A percentile compares a stretch with the other conserved stretches of the same genome.
Evolutionary conservation across 371 early-diverging fungal species (phyloP).

Genomic region (Mucor saturninus): DNA sequence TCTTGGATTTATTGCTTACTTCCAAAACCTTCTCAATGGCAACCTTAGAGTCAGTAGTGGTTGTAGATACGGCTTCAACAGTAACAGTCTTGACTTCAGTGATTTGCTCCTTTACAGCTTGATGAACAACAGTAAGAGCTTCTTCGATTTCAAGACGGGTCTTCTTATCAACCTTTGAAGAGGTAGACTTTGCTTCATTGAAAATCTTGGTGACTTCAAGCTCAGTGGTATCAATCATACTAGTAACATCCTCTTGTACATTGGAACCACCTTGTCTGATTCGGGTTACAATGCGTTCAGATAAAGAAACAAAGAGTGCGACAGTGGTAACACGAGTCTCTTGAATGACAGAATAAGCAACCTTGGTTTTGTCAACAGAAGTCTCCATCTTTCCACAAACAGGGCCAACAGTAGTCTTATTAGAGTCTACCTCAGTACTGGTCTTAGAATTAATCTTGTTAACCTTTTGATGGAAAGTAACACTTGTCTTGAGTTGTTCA

Average conservation of each 20-base stretch:
- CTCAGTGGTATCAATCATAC: slow-evolving; percentile 22
- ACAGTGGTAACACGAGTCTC: slow-evolving; percentile 28
- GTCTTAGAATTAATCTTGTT: slow-evolving; percentile 19
- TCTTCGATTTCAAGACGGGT: slow-evolving; percentile 28
- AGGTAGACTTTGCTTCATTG: slow-evolving; percentile 20
- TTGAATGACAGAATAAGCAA: slow-evolving; percentile 30
- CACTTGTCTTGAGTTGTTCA: slow-evolving; percentile 29
- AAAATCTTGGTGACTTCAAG: slow-evolving; percentile 21
- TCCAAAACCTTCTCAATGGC: slow-evolving; percentile 22
- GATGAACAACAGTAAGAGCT: slow-evolving; percentile 26
- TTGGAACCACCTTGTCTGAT: slow-evolving; percentile 25
- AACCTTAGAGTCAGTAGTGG: slow-evolving; percentile 15
- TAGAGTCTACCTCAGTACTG: not conserved
- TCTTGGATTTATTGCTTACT: slow-evolving; percentile 23
- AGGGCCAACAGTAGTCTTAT: slow-evolving; percentile 10
- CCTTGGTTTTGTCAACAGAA: slow-evolving; percentile 31
- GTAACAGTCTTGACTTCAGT: slow-evolving; percentile 27
- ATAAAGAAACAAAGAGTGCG: slow-evolving; percentile 21
- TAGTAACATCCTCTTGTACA: slow-evolving; percentile 27
- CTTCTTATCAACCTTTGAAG: slow-evolving; percentile 29
- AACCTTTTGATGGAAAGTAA: slow-evolving; percentile 29
- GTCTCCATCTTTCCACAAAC: slow-evolving; percentile 23
- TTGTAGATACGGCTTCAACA: slow-evolving; percentile 17
- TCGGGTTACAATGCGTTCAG: slow-evolving; percentile 25
- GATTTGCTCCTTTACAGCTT: slow-evolving; percentile 33